A percentile compares a stretch with the other conserved stretches of the same genome.
These are phyloP conservation scores for Camellia japonica DNA, from an alignment of 148 eudicot genomes.

Conservation along the genomic window DNA sequence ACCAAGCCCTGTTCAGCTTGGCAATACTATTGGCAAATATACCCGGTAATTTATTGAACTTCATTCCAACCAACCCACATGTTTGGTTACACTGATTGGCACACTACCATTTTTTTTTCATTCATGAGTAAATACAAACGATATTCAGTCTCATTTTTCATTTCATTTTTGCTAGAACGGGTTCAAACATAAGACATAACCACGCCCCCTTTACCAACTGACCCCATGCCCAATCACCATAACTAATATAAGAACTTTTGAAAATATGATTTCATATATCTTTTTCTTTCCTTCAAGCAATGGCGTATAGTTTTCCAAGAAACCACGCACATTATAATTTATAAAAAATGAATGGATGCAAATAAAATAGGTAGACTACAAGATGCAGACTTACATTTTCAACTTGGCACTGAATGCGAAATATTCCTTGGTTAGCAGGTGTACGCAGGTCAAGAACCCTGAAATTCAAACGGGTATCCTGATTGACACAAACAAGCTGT, in stretches of 20 bases:
- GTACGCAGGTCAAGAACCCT: conserved; percentile 87
- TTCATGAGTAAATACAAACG: too few species aligned
- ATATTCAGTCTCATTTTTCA: too few species aligned
- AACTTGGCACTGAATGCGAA: conserved; percentile 65
- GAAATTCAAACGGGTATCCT: conserved; percentile 83
- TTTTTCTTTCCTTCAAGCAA: not conserved
- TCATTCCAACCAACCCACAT: not conserved
- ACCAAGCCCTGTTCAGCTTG: not conserved
- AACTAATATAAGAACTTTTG: not conserved
- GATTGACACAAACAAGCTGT: conserved; percentile 82
- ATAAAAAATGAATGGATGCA: not conserved
- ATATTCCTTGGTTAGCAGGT: conserved; percentile 81
- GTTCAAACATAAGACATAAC: not conserved
- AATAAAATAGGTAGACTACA: too few species aligned
- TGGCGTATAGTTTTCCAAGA: not conserved
- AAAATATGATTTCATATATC: not conserved
- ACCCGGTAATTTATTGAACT: not conserved
- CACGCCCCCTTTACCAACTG: not conserved
- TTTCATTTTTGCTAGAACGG: not conserved
- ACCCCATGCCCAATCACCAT: not conserved
- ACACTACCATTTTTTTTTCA: too few species aligned
- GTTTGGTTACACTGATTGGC: not conserved
- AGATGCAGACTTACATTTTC: conserved; percentile 44
- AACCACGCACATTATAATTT: not conserved
- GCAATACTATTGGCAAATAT: not conserved